A percentile compares a stretch with the other conserved stretches of the same genome.
Conservation (phyloP, 2,329 filamentous ascomycete species). For the Fusarium nisikadoi region DNA sequence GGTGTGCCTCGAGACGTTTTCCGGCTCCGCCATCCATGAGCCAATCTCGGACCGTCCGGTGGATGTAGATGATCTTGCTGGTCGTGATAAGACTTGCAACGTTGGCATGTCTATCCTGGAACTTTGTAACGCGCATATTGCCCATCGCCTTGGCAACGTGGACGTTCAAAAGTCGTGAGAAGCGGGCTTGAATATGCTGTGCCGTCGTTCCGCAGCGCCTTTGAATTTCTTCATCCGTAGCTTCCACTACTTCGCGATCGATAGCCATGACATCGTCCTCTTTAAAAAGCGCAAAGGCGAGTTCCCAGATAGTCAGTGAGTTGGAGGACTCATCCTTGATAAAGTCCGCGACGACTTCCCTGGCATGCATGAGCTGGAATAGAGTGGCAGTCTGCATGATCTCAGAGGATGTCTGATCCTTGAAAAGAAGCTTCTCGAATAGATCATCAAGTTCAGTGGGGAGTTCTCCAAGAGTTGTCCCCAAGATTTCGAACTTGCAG, state of each 20-base stretch:
- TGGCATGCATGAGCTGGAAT: conserved; percentile 3
- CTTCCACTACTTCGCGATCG: background rate
- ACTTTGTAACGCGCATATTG: conserved; percentile 3
- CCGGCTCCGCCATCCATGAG: background rate
- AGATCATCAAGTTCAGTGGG: conserved; percentile 7
- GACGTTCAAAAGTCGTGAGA: background rate
- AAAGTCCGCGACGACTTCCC: conserved; percentile 5
- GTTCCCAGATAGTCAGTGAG: conserved; percentile 9
- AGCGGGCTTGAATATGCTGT: background rate
- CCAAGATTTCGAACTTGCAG: background rate
- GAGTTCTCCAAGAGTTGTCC: background rate
- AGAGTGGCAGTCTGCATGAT: conserved; percentile 1
- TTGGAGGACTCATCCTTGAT: conserved; percentile 12
- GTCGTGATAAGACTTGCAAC: background rate
- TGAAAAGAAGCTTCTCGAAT: conserved; percentile 4
- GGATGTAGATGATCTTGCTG: conserved; percentile 9
- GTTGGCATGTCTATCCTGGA: background rate
- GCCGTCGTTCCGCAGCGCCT: background rate
- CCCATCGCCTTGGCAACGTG: background rate
- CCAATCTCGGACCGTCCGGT: conserved; percentile 17
- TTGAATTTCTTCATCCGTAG: background rate
- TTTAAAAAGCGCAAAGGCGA: background rate
- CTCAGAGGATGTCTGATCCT: background rate
- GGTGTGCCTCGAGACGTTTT: background rate
- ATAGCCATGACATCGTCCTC: background rate